Conservation (phyloP, 108 stramenopile species). For the Discostella stelligeroides region DNA sequence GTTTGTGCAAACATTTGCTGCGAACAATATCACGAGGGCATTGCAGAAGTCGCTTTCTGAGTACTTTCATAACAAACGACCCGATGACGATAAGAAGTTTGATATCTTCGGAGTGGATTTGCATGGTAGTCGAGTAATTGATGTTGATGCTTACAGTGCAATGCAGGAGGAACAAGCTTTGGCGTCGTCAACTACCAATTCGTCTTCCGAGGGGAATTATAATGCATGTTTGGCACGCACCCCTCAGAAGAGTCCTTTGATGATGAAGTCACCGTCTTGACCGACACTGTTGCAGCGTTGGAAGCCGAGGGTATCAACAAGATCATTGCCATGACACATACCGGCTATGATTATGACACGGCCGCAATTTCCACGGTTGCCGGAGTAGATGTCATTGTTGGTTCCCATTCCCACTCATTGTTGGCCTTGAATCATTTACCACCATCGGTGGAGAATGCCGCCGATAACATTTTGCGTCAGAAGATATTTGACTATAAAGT, state of each 20-base stretch:
- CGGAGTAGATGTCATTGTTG: no score
- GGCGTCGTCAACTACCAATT: background rate
- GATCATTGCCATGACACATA: no score
- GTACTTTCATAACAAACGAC: background rate
- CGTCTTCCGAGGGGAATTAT: background rate
- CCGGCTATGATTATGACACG: no score
- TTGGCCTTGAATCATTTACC: constrained; percentile 67
- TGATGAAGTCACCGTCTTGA: no score
- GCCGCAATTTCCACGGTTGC: no score
- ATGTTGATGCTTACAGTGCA: no score
- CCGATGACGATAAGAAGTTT: constrained; percentile 5
- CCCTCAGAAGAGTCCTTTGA: constrained; percentile 1
- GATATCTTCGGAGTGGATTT: constrained; percentile 24
- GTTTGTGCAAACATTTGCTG: background rate
- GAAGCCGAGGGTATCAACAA: no score
- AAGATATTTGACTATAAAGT: constrained; percentile 75
- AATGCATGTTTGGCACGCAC: background rate
- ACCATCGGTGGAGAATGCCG: constrained; percentile 68
- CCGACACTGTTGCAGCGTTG: no score
- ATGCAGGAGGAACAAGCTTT: background rate
- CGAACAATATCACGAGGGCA: background rate
- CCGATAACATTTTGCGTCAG: constrained; percentile 71
- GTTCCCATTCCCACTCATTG: no score
- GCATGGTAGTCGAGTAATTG: constrained; percentile 1
- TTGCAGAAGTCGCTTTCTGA: constrained; percentile 4